Percentiles rank a stretch among this genome's conserved stretches.
These are phyloP conservation scores for Tricholoma saponaceum DNA, from an alignment of 768 basidiomycete genomes.

Conservation along the genomic window DNA sequence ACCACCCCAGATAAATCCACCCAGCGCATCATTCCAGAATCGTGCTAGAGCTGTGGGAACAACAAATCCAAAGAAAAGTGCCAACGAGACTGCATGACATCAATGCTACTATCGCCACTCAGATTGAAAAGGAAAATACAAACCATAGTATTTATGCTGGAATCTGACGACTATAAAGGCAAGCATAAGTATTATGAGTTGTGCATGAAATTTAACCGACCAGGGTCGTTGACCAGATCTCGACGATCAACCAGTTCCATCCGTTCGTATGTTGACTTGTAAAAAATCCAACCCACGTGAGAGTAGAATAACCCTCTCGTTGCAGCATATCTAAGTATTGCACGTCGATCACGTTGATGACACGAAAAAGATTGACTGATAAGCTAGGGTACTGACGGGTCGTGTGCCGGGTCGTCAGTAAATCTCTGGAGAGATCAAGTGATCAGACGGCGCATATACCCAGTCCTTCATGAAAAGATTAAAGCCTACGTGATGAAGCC, in stretches of 20 bases:
- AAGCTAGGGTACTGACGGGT: slow-evolving; percentile 42
- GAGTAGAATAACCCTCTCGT: slow-evolving; percentile 70
- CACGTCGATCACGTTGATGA: neutral
- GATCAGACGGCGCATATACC: neutral
- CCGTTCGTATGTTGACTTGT: slow-evolving; percentile 61
- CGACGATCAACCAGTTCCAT: slow-evolving; percentile 61
- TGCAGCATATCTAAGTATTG: slow-evolving; percentile 61
- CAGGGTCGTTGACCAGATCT: slow-evolving; percentile 66
- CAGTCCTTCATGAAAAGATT: neutral
- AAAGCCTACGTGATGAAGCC: slow-evolving; percentile 63
- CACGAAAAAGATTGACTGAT: neutral
- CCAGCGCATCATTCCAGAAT: slow-evolving; percentile 59
- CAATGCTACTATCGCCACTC: neutral
- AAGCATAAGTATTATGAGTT: neutral
- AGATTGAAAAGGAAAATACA: neutral
- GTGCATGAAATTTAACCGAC: slow-evolving; percentile 30
- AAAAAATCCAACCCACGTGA: slow-evolving; percentile 87
- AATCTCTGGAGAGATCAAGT: slow-evolving; percentile 43
- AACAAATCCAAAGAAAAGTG: slow-evolving; percentile 55
- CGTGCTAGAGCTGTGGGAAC: slow-evolving; percentile 53
- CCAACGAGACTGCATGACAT: slow-evolving; percentile 45
- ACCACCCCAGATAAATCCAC: slow-evolving; percentile 70
- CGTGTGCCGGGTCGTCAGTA: slow-evolving; percentile 64
- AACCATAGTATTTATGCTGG: slow-evolving; percentile 69
- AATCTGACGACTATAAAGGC: slow-evolving; percentile 37